Conservation (phyloP, 176 grass and related monocot genomes). For the Neostapfia colusana region DNA sequence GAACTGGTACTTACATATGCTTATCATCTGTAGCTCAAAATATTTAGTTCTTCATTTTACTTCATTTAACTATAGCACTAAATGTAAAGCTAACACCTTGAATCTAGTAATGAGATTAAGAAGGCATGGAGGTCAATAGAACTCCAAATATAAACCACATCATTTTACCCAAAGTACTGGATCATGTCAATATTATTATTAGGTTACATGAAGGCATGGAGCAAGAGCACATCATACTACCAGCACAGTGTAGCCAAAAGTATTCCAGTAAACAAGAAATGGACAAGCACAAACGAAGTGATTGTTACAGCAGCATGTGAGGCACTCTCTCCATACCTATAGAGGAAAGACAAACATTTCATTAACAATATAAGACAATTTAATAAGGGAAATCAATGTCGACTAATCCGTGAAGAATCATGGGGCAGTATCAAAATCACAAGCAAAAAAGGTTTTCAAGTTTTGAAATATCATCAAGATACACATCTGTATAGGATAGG, state of each 20-base stretch:
- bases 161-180: neutral
- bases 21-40: conserved; percentile 11
- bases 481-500: neutral
- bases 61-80: neutral
- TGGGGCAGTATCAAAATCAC: neutral
- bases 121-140: neutral
- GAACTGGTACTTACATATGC: neutral
- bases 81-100: neutral
- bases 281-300: conserved; percentile 65
- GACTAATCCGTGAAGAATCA: neutral
- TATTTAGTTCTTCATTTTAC: neutral
- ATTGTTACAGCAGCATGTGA: conserved; percentile 73
- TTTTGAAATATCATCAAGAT: neutral
- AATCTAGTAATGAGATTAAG: conserved; percentile 4
- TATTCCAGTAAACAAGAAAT: conserved; percentile 89
- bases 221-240: conserved; percentile 24
- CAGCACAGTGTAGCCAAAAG: conserved; percentile 87
- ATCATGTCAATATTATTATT: neutral
- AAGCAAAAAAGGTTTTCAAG: neutral
- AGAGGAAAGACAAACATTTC: conserved; percentile 11
- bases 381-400: neutral
- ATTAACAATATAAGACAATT: neutral
- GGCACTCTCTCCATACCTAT: conserved; percentile 79
- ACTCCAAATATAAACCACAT: neutral
- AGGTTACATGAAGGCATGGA: neutral